Conservation (phyloP, 805 yeast species). For the Candida broadrunensis region DNA sequence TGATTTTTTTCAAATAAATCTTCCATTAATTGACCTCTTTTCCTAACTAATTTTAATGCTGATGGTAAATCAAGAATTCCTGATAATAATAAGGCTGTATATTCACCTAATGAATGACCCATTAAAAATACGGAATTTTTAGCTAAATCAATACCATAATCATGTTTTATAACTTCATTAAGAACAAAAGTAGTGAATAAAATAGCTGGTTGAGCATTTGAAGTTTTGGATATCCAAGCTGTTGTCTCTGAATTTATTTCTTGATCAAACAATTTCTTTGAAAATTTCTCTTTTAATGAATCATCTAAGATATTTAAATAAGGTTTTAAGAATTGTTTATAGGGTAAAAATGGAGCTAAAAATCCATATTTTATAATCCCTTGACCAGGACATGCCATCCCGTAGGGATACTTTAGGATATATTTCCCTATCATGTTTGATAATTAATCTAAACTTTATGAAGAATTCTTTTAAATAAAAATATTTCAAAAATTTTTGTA, state of each 20-base stretch:
- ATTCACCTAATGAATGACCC: conserved; percentile 56
- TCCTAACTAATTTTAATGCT: conserved; percentile 41
- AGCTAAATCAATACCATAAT: conserved; percentile 16
- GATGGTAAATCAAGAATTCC: conserved; percentile 29
- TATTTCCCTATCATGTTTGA: no score
- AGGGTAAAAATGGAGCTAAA: conserved; percentile 15
- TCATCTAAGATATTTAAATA: conserved; percentile 17
- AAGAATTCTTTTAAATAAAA: no score
- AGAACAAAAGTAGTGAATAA: conserved; percentile 38
- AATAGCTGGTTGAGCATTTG: conserved; percentile 55
- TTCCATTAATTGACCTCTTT: conserved; percentile 45
- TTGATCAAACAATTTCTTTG: conserved; percentile 13
- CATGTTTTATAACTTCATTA: conserved; percentile 15
- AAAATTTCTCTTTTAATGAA: conserved; percentile 18
- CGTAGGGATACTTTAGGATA: conserved; percentile 12
- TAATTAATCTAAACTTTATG: no score
- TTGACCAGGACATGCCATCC: conserved; percentile 36
- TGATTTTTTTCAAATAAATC: conserved; percentile 9
- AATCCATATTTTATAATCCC: conserved; percentile 21
- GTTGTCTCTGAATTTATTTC: conserved; percentile 7
- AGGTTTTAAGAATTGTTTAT: conserved; percentile 7
- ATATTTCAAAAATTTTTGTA: no score
- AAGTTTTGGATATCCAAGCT: conserved; percentile 29
- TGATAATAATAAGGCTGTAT: conserved; percentile 39
- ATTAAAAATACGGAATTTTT: conserved; percentile 18